A percentile compares a stretch with the other conserved stretches of the same genome.
These are phyloP conservation scores for Hippophae gyantsensis DNA, from an alignment of 306 rosid species.

Conservation along the genomic window DNA sequence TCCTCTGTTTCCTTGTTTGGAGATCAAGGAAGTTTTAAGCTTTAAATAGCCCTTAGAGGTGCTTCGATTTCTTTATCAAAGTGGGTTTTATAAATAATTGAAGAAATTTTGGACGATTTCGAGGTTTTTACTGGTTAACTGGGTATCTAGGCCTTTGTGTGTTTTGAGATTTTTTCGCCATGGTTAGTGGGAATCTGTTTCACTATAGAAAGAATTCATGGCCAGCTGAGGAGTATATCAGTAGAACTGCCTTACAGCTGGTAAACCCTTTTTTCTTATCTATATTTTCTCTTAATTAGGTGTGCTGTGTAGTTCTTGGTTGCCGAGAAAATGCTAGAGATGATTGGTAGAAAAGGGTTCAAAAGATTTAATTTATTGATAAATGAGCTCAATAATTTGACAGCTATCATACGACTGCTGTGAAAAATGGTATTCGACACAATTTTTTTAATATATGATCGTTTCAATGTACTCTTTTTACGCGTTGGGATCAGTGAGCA, in stretches of 20 bases:
- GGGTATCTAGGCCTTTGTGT: neutral
- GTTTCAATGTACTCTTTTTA: too few relatives aligned
- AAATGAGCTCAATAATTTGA: neutral
- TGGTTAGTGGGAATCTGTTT: slow-evolving; percentile 67
- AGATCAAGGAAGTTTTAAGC: slow-evolving; percentile 10
- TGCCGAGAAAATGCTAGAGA: slow-evolving; percentile 15
- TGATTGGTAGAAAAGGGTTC: neutral
- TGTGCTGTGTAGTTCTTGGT: slow-evolving; percentile 8
- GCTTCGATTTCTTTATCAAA: neutral
- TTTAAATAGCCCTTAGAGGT: neutral
- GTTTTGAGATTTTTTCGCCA: slow-evolving; percentile 20
- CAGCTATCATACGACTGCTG: neutral
- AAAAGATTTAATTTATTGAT: neutral
- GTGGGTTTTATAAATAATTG: neutral
- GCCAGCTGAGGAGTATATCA: slow-evolving; percentile 89
- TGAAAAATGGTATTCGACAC: neutral
- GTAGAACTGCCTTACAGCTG: slow-evolving; percentile 62
- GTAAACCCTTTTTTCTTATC: slow-evolving; percentile 22
- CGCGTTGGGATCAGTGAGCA: too few relatives aligned
- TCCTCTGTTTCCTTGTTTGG: slow-evolving; percentile 4
- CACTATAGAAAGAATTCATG: slow-evolving; percentile 86
- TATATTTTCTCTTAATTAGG: neutral
- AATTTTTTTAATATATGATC: neutral
- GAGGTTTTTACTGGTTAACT: slow-evolving; percentile 5
- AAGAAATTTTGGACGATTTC: slow-evolving; percentile 5